A percentile compares a stretch with the other conserved stretches of the same genome.
Conservation (phyloP, 371 early-diverging fungal genomes). For the Circinella minor region DNA sequence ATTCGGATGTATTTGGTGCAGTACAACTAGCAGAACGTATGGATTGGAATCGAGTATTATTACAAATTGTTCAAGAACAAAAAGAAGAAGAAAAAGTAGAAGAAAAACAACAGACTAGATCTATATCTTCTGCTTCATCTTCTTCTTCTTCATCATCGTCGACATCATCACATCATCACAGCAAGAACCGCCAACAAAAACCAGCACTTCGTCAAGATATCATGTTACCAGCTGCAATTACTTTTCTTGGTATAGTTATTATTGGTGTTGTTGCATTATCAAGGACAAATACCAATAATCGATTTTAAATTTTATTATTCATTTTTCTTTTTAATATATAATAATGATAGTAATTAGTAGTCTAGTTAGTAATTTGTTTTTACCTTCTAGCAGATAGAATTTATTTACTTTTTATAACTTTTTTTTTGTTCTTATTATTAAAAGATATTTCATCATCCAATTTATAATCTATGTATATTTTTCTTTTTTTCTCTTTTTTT, state of each 20-base stretch:
- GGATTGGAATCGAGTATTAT: slow-evolving; percentile 72
- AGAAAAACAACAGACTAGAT: background rate
- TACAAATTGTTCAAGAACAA: background rate
- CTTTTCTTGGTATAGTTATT: slow-evolving; percentile 62
- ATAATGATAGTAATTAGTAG: no score
- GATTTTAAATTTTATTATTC: slow-evolving; percentile 7
- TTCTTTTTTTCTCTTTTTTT: no score
- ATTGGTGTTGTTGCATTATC: slow-evolving; percentile 59
- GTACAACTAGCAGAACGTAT: slow-evolving; percentile 72
- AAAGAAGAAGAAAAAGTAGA: background rate
- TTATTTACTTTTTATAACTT: no score
- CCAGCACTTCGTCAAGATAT: slow-evolving; percentile 53
- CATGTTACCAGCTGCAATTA: slow-evolving; percentile 65
- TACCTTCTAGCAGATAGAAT: no score
- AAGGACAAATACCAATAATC: slow-evolving; percentile 15
- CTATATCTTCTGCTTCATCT: background rate
- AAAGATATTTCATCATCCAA: no score
- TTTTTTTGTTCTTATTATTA: no score
- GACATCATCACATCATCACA: background rate
- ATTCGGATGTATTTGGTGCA: slow-evolving; percentile 81
- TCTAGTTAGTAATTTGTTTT: no score
- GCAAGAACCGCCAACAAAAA: background rate
- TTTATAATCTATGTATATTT: no score
- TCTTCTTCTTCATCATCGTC: no score
- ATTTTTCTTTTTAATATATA: no score